phyloP scores from a whole-genome alignment of 1,284 basidiomycete species.

The Sporisorium graminicola region DNA sequence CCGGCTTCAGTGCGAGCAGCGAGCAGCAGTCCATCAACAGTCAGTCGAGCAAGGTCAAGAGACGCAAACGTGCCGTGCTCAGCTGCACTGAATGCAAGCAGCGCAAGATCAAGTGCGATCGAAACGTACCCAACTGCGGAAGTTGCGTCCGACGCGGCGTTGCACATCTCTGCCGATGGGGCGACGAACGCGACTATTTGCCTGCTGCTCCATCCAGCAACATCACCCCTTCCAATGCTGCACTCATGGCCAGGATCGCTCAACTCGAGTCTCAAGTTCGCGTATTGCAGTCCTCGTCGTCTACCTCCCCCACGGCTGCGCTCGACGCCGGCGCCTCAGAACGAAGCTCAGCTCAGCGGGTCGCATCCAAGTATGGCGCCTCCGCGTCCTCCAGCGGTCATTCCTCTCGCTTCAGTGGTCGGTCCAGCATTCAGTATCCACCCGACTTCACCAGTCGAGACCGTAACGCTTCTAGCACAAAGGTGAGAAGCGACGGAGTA shows the following conservation, averaged over 20 bases:
- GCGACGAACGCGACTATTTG: constrained; percentile 55
- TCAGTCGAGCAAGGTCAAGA: constrained; percentile 43
- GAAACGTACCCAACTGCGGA: constrained; percentile 58
- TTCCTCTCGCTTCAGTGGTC: constrained; percentile 34
- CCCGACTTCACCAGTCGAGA: constrained; percentile 46
- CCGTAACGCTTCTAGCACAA: constrained; percentile 9
- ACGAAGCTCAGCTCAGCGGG: constrained; percentile 13
- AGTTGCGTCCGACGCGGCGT: constrained; percentile 55
- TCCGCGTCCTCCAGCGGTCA: constrained; percentile 26
- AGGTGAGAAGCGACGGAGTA: background rate
- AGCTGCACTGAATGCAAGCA: constrained; percentile 59
- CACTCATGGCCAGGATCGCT: constrained; percentile 53
- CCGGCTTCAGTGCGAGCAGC: constrained; percentile 17
- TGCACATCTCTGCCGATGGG: constrained; percentile 56
- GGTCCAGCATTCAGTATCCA: constrained; percentile 24
- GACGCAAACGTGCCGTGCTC: constrained; percentile 50
- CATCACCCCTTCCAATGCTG: constrained; percentile 51
- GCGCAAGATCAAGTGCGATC: constrained; percentile 61
- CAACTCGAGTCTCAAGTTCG: constrained; percentile 53
- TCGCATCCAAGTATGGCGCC: constrained; percentile 13
- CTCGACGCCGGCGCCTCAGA: constrained; percentile 20
- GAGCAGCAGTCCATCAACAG: constrained; percentile 10
- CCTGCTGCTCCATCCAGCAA: constrained; percentile 31
- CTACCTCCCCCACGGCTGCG: constrained; percentile 20
- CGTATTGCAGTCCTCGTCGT: constrained; percentile 38